These are phyloP conservation scores for Saturnispora diversa DNA, from an alignment of 805 yeast species.

Conservation along the genomic window DNA sequence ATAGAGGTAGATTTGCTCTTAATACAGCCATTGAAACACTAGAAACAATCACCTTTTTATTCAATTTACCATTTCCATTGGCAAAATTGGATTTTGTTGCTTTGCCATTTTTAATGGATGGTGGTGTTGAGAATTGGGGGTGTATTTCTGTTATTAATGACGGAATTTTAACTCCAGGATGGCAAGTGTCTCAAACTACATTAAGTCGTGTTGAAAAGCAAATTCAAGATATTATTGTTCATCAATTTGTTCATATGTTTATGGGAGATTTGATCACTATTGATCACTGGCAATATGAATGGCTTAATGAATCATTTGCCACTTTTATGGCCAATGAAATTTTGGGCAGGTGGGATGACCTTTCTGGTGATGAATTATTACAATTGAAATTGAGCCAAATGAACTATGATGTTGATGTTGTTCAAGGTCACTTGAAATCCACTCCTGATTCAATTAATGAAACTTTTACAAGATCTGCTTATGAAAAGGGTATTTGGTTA, in stretches of 20 bases:
- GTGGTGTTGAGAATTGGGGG: slow-evolving; percentile 79
- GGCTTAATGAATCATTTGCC: slow-evolving; percentile 77
- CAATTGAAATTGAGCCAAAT: slow-evolving; percentile 27
- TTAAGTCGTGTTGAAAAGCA: slow-evolving; percentile 18
- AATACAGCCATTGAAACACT: slow-evolving; percentile 39
- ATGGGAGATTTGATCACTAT: slow-evolving; percentile 62
- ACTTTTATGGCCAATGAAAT: slow-evolving; percentile 52
- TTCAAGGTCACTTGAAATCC: slow-evolving; percentile 31
- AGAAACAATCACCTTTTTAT: slow-evolving; percentile 39
- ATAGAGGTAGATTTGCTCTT: slow-evolving; percentile 43
- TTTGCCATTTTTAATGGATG: slow-evolving; percentile 63
- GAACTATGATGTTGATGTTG: slow-evolving; percentile 31
- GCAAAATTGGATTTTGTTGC: slow-evolving; percentile 60
- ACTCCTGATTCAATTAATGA: slow-evolving; percentile 33
- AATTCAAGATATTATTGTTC: slow-evolving; percentile 52
- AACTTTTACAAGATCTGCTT: slow-evolving; percentile 43
- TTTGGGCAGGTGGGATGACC: slow-evolving; percentile 31
- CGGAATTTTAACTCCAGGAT: slow-evolving; percentile 36
- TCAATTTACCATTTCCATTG: slow-evolving; percentile 46
- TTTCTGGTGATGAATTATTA: slow-evolving; percentile 23
- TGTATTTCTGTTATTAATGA: slow-evolving; percentile 51
- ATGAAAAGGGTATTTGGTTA: slow-evolving; percentile 53
- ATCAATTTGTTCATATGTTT: slow-evolving; percentile 77
- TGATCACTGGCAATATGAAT: slow-evolving; percentile 58
- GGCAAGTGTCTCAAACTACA: slow-evolving; percentile 17